These are phyloP conservation scores for Phaseolus coccineus DNA, from an alignment of 331 rosid species.

Conservation along the genomic window DNA sequence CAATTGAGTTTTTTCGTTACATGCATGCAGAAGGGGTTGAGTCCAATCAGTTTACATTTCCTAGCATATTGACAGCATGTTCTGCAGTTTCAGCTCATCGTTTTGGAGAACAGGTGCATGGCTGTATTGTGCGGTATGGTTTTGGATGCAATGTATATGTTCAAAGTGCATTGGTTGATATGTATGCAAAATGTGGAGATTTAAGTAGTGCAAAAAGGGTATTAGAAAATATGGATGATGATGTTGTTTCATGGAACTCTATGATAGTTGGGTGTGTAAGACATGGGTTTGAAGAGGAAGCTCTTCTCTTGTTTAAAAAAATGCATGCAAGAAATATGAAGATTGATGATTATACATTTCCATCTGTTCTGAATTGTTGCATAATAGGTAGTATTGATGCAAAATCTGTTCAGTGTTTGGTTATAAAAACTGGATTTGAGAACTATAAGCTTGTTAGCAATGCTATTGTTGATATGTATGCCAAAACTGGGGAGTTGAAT, in stretches of 20 bases:
- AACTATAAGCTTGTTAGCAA: constrained; percentile 67
- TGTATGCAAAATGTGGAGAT: constrained; percentile 82
- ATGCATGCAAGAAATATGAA: constrained; percentile 71
- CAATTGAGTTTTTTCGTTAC: constrained; percentile 63
- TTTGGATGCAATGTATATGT: constrained; percentile 70
- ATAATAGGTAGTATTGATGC: constrained; percentile 45
- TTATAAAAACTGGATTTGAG: constrained; percentile 72
- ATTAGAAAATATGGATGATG: constrained; percentile 65
- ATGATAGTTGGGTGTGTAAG: constrained; percentile 81
- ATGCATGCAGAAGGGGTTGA: constrained; percentile 61
- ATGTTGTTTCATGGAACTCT: constrained; percentile 80
- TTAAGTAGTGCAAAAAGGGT: constrained; percentile 56
- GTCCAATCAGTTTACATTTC: constrained; percentile 76
- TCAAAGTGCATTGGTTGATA: constrained; percentile 76
- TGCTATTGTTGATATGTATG: constrained; percentile 87
- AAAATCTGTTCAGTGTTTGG: constrained; percentile 64
- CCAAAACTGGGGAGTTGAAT: constrained; percentile 61
- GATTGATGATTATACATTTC: constrained; percentile 75
- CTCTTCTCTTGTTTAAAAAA: constrained; percentile 59
- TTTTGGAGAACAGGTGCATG: constrained; percentile 78
- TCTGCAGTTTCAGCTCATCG: constrained; percentile 55
- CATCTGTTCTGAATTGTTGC: constrained; percentile 71
- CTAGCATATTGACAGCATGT: constrained; percentile 75
- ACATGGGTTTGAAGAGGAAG: constrained; percentile 69
- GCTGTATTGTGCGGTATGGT: constrained; percentile 68